Evolutionary conservation across 306 rosid genomes (phyloP).

Genomic region (Casuarina equisetifolia): DNA sequence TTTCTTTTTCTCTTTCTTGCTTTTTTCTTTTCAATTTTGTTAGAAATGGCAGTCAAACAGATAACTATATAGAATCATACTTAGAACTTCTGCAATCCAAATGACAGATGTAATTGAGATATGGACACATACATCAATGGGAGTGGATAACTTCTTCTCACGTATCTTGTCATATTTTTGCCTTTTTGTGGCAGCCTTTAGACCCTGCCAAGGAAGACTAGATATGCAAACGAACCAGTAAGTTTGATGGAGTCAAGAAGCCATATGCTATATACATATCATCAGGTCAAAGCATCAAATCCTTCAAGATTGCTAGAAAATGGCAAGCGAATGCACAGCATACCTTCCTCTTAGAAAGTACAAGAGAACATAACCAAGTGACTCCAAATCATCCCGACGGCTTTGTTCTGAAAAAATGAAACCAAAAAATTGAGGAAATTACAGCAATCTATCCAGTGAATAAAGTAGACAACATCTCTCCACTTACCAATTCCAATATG

Average conservation of each 20-base stretch:
- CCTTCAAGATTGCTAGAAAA: neutral
- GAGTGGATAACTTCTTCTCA: conserved; percentile 77
- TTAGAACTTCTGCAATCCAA: neutral
- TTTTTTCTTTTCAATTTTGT: too few species aligned
- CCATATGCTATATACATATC: neutral
- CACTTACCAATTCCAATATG: conserved; percentile 77
- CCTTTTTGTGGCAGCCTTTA: conserved; percentile 72
- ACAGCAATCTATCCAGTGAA: conserved; percentile 8
- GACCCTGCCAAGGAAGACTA: conserved; percentile 98
- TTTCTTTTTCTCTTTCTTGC: neutral
- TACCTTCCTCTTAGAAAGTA: conserved; percentile 91
- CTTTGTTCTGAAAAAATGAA: conserved; percentile 67
- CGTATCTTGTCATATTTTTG: conserved; percentile 81
- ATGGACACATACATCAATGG: conserved; percentile 58
- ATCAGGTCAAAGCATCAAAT: neutral
- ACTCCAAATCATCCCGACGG: conserved; percentile 90
- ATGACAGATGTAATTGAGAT: neutral
- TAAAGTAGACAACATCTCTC: conserved; percentile 21
- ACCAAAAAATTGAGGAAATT: conserved; percentile 22
- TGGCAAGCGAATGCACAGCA: conserved; percentile 21
- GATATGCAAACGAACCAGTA: conserved; percentile 33
- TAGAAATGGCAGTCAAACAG: neutral
- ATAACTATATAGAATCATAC: neutral
- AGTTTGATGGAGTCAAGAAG: neutral
- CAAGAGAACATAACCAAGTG: conserved; percentile 83